Conservation (phyloP, 768 basidiomycete genomes). For the Aureoboletus auriporus region DNA sequence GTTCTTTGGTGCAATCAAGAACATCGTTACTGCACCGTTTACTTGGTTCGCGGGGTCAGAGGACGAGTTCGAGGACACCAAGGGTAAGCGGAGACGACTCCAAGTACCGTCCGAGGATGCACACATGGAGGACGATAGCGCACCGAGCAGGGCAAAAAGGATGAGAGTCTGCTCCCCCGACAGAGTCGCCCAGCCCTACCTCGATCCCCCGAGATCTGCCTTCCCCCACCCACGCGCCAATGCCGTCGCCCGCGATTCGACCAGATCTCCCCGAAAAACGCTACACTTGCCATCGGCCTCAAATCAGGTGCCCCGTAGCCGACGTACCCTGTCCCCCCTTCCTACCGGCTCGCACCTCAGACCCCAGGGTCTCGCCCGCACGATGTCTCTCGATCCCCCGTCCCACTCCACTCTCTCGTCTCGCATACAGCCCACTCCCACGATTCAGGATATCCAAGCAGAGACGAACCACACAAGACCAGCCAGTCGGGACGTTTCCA, state of each 20-base stretch:
- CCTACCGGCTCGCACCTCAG: constrained; percentile 32
- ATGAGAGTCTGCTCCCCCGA: constrained; percentile 51
- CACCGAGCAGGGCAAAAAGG: constrained; percentile 42
- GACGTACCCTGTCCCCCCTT: constrained; percentile 42
- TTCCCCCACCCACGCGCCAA: constrained; percentile 31
- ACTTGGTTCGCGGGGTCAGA: constrained; percentile 48
- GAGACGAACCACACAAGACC: constrained; percentile 16
- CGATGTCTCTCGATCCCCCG: constrained; percentile 74
- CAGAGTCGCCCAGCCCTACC: constrained; percentile 39
- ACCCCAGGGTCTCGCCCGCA: constrained; percentile 42
- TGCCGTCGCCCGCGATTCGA: constrained; percentile 18
- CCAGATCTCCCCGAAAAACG: constrained; percentile 28
- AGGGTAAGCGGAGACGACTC: constrained; percentile 54
- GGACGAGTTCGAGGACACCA: constrained; percentile 47
- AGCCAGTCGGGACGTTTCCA: constrained; percentile 38
- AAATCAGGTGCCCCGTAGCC: constrained; percentile 31
- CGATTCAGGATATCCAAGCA: constrained; percentile 32
- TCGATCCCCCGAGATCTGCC: constrained; percentile 50
- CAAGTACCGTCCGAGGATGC: constrained; percentile 23
- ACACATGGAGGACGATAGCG: constrained; percentile 30
- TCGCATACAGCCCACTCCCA: constrained; percentile 25
- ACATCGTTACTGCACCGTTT: constrained; percentile 61
- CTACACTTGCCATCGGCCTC: constrained; percentile 29
- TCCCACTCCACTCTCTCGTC: constrained; percentile 20
- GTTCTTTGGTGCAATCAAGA: constrained; percentile 59